Percentiles rank a stretch among this genome's conserved stretches.
Conservation (phyloP, 768 basidiomycete genomes). For the Naganishia kalamii region DNA sequence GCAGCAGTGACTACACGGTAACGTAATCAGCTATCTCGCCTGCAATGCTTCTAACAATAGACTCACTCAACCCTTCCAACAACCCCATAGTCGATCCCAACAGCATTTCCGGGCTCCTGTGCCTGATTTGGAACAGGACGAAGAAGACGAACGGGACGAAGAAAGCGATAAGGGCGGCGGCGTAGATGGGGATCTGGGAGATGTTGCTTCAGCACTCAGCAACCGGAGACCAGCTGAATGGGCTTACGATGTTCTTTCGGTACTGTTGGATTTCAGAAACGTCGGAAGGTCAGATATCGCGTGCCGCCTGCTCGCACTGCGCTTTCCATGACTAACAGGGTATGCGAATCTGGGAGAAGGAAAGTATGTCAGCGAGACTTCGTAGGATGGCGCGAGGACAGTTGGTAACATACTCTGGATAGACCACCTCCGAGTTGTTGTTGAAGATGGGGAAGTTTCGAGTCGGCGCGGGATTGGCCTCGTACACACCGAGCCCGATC, state of each 20-base stretch:
- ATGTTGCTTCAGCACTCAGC: neutral
- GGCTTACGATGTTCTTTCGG: slow-evolving; percentile 50
- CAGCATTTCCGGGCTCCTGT: slow-evolving; percentile 43
- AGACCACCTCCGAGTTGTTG: slow-evolving; percentile 49
- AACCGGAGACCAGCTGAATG: neutral
- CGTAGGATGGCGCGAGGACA: no score
- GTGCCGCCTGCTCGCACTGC: neutral
- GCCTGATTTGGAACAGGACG: slow-evolving; percentile 54
- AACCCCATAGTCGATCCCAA: slow-evolving; percentile 56
- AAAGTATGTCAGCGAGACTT: neutral
- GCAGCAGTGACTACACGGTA: slow-evolving; percentile 44
- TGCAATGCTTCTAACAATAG: neutral
- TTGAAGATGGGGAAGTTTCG: slow-evolving; percentile 39
- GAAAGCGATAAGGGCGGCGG: slow-evolving; percentile 55
- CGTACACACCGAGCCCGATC: slow-evolving; percentile 54
- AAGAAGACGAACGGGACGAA: slow-evolving; percentile 57
- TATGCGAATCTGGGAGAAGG: slow-evolving; percentile 43
- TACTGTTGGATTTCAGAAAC: slow-evolving; percentile 14
- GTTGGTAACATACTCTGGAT: slow-evolving; percentile 49
- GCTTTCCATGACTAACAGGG: slow-evolving; percentile 38
- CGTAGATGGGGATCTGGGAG: slow-evolving; percentile 53
- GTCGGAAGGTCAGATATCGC: no score
- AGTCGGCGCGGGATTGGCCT: slow-evolving; percentile 48
- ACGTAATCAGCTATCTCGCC: neutral
- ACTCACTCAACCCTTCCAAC: slow-evolving; percentile 50